phyloP scores from a whole-genome alignment of 2,329 filamentous ascomycete genomes.

The Sarocladiaceae sp. region DNA sequence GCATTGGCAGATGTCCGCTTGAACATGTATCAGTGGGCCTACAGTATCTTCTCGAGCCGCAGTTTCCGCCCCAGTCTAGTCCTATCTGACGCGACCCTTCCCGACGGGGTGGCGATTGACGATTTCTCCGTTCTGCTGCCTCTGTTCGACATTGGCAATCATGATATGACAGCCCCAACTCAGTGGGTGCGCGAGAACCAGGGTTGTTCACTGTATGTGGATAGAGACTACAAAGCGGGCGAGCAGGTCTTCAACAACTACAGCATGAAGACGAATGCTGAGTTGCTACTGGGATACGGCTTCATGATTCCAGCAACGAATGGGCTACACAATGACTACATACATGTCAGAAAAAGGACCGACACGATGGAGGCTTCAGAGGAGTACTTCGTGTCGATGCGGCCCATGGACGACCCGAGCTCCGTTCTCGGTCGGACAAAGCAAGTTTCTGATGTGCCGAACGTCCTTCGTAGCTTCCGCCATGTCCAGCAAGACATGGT shows the following conservation, averaged over 20 bases:
- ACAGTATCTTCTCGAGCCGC: constrained; percentile 57
- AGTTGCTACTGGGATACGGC: constrained; percentile 58
- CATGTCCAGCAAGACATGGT: constrained; percentile 49
- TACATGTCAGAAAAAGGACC: constrained; percentile 46
- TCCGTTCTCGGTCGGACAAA: constrained; percentile 40
- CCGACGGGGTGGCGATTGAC: constrained; percentile 33
- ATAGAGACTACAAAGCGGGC: constrained; percentile 39
- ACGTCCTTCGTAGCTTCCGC: constrained; percentile 32
- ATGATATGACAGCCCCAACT: constrained; percentile 53
- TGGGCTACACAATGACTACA: constrained; percentile 52
- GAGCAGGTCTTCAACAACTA: constrained; percentile 65
- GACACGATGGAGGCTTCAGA: constrained; percentile 17
- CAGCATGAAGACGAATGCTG: constrained; percentile 66
- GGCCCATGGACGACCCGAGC: constrained; percentile 39
- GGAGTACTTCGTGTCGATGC: constrained; percentile 48
- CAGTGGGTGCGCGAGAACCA: constrained; percentile 49
- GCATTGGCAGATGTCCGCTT: constrained; percentile 9
- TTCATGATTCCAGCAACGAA: constrained; percentile 47
- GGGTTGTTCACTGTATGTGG: constrained; percentile 36
- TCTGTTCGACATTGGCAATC: constrained; percentile 66
- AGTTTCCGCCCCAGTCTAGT: constrained; percentile 59
- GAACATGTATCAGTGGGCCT: constrained; percentile 56
- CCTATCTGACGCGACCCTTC: constrained; percentile 31
- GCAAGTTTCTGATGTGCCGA: constrained; percentile 24
- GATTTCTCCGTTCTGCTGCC: constrained; percentile 65